Evolutionary conservation across 352 stramenopile species (phyloP).

Genomic region (Phytophthora gonapodyides): DNA sequence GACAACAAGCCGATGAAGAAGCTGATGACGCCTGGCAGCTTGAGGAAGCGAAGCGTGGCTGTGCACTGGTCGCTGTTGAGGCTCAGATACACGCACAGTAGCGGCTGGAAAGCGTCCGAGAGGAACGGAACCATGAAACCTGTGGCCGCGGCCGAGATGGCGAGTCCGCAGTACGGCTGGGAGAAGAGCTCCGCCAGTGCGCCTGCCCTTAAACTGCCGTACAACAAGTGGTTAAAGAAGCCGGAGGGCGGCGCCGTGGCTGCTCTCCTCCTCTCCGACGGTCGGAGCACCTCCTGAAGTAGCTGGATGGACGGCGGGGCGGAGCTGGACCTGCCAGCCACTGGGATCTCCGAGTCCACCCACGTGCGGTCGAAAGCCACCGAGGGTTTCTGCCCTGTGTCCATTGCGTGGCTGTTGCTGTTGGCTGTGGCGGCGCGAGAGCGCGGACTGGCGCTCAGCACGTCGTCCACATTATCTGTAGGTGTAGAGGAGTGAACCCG

Average conservation of each 20-base stretch:
- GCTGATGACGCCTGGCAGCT: constrained; percentile 59
- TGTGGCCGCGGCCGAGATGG: constrained; percentile 53
- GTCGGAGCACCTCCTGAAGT: constrained; percentile 51
- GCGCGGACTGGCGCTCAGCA: constrained; percentile 19
- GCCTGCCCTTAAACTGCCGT: constrained; percentile 65
- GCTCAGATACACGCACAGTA: constrained; percentile 63
- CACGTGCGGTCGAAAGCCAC: constrained; percentile 62
- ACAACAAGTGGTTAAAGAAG: constrained; percentile 79
- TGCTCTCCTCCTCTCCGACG: constrained; percentile 47
- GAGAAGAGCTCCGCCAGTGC: constrained; percentile 63
- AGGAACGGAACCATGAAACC: constrained; percentile 78
- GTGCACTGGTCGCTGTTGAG: constrained; percentile 52
- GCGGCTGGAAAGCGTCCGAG: constrained; percentile 59
- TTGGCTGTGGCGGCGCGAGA: constrained; percentile 16
- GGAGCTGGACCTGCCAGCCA: constrained; percentile 63
- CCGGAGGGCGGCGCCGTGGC: constrained; percentile 50
- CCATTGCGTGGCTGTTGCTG: constrained; percentile 12
- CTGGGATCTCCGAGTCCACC: constrained; percentile 51
- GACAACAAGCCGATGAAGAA: constrained; percentile 82
- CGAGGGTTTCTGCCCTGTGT: constrained; percentile 47
- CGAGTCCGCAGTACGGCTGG: constrained; percentile 61
- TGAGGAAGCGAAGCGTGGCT: constrained; percentile 57
- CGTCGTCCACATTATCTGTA: constrained; percentile 34
- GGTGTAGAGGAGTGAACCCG: constrained; percentile 30
- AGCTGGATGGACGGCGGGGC: constrained; percentile 68